phyloP scores from a whole-genome alignment of 2,329 filamentous ascomycete genomes.

The Falciphora oryzae region DNA sequence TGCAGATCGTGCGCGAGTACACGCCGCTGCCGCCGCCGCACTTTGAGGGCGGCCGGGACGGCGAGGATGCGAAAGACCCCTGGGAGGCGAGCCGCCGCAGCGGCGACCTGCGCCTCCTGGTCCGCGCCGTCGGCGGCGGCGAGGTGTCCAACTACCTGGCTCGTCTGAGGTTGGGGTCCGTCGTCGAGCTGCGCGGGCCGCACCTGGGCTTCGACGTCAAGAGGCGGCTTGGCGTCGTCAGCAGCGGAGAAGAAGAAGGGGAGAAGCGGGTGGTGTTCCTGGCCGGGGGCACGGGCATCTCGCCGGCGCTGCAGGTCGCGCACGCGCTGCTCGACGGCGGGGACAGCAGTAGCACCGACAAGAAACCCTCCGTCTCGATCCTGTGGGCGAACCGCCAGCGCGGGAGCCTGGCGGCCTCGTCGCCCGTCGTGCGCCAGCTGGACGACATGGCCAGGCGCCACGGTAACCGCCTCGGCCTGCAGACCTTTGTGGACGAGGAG shows the following conservation, averaged over 20 bases:
- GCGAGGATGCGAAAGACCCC: conserved; percentile 22
- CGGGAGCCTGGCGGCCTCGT: conserved; percentile 55
- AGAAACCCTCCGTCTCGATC: conserved; percentile 54
- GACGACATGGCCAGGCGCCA: conserved; percentile 53
- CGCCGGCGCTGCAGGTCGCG: conserved; percentile 78
- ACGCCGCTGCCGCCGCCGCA: conserved; percentile 56
- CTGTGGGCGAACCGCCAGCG: conserved; percentile 73
- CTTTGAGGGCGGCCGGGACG: no score
- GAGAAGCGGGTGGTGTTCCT: conserved; percentile 64
- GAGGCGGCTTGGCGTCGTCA: conserved; percentile 25
- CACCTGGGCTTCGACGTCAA: conserved; percentile 58
- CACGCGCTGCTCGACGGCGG: conserved; percentile 48
- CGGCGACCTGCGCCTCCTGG: conserved; percentile 61
- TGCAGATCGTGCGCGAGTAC: conserved; percentile 89
- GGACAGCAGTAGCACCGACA: conserved; percentile 16
- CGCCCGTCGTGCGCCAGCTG: conserved; percentile 56
- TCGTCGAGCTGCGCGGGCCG: conserved; percentile 74
- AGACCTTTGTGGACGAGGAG: conserved; percentile 81
- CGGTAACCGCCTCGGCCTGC: conserved; percentile 53
- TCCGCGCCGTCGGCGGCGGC: conserved; percentile 71
- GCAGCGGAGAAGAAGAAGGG: neutral
- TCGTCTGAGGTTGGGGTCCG: conserved; percentile 53
- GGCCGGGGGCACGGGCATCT: conserved; percentile 88
- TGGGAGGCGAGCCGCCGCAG: conserved; percentile 20
- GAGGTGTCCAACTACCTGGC: conserved; percentile 83